Base-by-base conservation (phyloP, 345 rosid genomes). In the Durio zibethinus region DNA sequence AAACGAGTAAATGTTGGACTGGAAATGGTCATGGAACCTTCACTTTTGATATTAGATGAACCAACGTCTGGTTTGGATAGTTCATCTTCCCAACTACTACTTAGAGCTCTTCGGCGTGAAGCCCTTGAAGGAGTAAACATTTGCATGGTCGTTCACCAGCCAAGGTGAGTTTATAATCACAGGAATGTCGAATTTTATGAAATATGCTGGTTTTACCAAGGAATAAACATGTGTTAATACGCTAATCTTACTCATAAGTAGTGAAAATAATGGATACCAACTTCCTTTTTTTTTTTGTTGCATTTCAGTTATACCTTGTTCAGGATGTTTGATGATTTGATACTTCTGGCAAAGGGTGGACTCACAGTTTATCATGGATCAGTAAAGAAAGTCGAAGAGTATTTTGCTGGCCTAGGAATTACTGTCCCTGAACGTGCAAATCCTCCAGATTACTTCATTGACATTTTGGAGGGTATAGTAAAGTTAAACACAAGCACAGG, bases 21-120 rank as follows among this genome's bases (percentile, higher is more conserved):
- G 76, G 99, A 97, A 85, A 97, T 97, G 99, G 98, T 97, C 60
- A 97, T 97, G 99, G 98, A 97, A 78, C 99, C 99, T 87, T 97
- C 99, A 72, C 94, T 97, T 80, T 83, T 97, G 56, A 94, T 97
- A 83, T 90, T 97, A 72, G 99, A 94, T 83, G 99, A 97, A 84
- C 97, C 99, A 21, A 97, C 99, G 16, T 94, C 98, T 57, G 99
- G 99, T 31, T 87, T 94, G 89, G 99, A 97, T 77, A 97, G 99
- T 76, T 94, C 99, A 73, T 94, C 99, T 76, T 97, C 99, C 75
- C 94, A 88, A 82, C 84, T 92, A 83, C 93, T 97, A 47, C 94
- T 97, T 38, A 84, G 97, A 89, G 98, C 99, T 70, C 93, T 94
- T 70, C 90, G 98, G 18, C 97, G 97, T 36, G 99, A 97, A 91